These are phyloP conservation scores for Termitomyces sp. DNA, from an alignment of 768 basidiomycete species.

Conservation along the genomic window DNA sequence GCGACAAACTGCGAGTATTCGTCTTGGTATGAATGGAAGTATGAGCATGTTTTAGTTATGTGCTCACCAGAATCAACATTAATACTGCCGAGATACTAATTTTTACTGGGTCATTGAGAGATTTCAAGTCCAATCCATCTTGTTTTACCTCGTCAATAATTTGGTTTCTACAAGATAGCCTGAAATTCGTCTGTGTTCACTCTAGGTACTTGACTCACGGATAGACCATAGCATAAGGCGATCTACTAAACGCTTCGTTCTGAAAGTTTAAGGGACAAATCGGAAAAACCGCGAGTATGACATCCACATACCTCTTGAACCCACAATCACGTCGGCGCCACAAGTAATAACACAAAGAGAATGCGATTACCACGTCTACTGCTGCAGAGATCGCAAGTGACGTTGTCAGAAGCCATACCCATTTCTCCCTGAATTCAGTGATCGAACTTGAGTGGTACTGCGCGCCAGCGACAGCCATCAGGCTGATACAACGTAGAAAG, in stretches of 20 bases:
- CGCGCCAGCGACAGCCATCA: constrained; percentile 2
- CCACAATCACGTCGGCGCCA: background rate
- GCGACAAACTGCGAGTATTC: background rate
- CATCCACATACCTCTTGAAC: background rate
- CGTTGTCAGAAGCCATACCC: constrained; percentile 5
- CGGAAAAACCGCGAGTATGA: background rate
- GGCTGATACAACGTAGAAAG: constrained; percentile 1
- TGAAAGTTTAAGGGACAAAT: background rate
- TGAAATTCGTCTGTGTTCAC: background rate
- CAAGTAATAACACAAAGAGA: constrained; percentile 3
- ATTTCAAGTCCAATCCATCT: background rate
- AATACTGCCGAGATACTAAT: constrained; percentile 3
- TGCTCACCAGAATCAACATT: constrained; percentile 8
- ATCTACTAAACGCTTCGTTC: constrained; percentile 8
- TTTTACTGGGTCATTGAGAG: background rate
- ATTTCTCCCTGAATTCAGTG: constrained; percentile 1
- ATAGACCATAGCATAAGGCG: constrained; percentile 10
- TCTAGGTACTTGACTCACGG: constrained; percentile 1
- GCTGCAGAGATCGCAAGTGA: constrained; percentile 6
- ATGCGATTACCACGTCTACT: constrained; percentile 8
- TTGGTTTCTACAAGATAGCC: constrained; percentile 5
- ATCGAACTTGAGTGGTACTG: background rate
- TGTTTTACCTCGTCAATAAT: constrained; percentile 6
- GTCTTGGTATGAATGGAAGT: background rate
- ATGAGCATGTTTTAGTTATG: background rate